These are phyloP conservation scores for Danielia oregonensis DNA, from an alignment of 805 yeast genomes.

Conservation along the genomic window DNA sequence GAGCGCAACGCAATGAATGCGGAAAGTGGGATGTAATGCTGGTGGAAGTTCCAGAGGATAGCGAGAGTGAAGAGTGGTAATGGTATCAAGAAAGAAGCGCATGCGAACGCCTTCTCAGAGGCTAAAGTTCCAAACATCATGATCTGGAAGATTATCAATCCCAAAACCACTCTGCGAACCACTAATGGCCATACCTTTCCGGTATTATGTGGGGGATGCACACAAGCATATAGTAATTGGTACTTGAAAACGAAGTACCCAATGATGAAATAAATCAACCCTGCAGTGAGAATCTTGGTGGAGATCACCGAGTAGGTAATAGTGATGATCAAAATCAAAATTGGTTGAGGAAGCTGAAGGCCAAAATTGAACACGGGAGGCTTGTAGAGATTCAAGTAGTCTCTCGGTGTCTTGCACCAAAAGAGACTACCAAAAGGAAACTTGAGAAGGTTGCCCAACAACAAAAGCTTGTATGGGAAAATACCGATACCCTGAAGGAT, in stretches of 20 bases:
- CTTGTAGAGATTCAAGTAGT: slow-evolving; percentile 65
- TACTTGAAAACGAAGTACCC: slow-evolving; percentile 91
- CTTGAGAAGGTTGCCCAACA: slow-evolving; percentile 72
- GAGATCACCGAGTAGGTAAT: slow-evolving; percentile 86
- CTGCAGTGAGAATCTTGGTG: slow-evolving; percentile 80
- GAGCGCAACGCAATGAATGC: slow-evolving; percentile 86
- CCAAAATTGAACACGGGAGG: slow-evolving; percentile 96
- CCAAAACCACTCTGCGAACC: slow-evolving; percentile 76
- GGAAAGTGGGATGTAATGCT: slow-evolving; percentile 74
- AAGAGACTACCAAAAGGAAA: slow-evolving; percentile 55
- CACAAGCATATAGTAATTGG: slow-evolving; percentile 83
- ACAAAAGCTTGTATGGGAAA: slow-evolving; percentile 81
- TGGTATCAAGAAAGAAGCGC: slow-evolving; percentile 72
- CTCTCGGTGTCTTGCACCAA: slow-evolving; percentile 81
- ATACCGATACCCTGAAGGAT: slow-evolving; percentile 82
- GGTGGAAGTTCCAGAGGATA: slow-evolving; percentile 76
- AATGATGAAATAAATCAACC: slow-evolving; percentile 74
- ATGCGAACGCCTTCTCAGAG: slow-evolving; percentile 70
- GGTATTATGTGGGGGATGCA: slow-evolving; percentile 94
- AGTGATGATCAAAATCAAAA: slow-evolving; percentile 78
- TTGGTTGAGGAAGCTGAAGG: slow-evolving; percentile 85
- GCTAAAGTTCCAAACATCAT: slow-evolving; percentile 92
- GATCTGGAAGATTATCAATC: slow-evolving; percentile 78
- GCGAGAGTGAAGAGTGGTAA: slow-evolving; percentile 66
- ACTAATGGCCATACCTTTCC: slow-evolving; percentile 96